Base-by-base conservation (phyloP, 495 filamentous ascomycete genomes). In the Tirmania nivea region DNA sequence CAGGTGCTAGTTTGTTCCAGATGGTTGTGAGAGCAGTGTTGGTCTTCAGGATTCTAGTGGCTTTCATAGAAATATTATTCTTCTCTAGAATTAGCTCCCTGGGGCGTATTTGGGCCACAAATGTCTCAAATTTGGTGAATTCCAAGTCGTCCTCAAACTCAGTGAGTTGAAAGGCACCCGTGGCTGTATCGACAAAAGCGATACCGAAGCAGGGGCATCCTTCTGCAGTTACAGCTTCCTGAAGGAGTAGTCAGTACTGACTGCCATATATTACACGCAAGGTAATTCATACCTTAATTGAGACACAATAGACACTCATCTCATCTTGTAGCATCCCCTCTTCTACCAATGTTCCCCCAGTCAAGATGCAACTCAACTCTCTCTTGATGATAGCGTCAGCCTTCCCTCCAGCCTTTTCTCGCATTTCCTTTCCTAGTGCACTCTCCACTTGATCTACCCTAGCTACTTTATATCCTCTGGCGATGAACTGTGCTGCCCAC, bases 301-400 rank as follows among this genome's bases (percentile, higher is more conserved):
- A 84, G 52, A 89, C 86, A 68, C 92, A 99, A 67, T 82, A 99
- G 0, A 86, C 92, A 2, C 90, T 86, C 80, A 93, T 94, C 63
- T 96, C 92, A 64, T 95, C 87, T 66, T 95, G 87, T 17, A 99
- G 78, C 92, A 99, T 96, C 56, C 81, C 80, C 12, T 83, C 86
- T 52, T 99, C 92, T 39, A 96, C 88, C 10, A 99, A 74, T 10
- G 92, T 99, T 34, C 90, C 92, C 8, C 77, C 75, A 0, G 92
- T 99, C 14, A 96, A 74, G 36, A 99, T 86, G 62, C 83, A 88
- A 8, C 86, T 77, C 31, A 99, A 73, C 68, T 99, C 88, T 60
- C 92, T 76, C 52, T 76, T 78, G 59, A 99, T 99, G 57, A 99
- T 78, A 59, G 93, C 86, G 58, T 83, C 86, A 55, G 71, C 69